Conservation (phyloP, 2,329 filamentous ascomycete species). For the Magnaporthiopsis incrustans region DNA sequence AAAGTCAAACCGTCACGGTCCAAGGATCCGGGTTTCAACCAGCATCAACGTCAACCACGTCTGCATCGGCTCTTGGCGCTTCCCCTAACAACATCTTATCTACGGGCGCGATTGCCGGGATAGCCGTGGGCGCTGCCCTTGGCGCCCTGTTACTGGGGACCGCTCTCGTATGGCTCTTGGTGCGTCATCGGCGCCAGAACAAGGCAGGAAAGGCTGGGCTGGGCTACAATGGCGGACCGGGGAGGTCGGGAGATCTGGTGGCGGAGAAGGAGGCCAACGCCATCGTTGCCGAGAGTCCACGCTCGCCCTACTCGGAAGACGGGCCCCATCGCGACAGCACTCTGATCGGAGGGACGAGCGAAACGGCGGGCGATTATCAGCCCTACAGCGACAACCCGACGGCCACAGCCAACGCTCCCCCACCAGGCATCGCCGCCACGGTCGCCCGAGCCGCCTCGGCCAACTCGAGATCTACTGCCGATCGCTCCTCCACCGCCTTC, state of each 20-base stretch:
- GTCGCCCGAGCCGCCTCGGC: neutral
- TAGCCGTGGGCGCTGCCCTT: conserved; percentile 33
- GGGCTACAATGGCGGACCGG: conserved; percentile 8
- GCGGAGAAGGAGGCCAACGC: conserved; percentile 36
- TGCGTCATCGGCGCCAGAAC: conserved; percentile 30
- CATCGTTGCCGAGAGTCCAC: conserved; percentile 29
- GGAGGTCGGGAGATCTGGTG: conserved; percentile 28
- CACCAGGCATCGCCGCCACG: conserved; percentile 2
- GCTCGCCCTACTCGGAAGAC: conserved; percentile 37
- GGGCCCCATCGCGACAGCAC: conserved; percentile 16
- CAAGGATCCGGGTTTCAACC: too few species aligned
- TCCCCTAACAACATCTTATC: conserved; percentile 21
- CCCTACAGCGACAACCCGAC: conserved; percentile 12
- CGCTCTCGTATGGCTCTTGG: conserved; percentile 32
- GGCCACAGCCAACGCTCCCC: neutral
- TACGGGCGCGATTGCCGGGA: conserved; percentile 37
- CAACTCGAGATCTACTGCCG: neutral
- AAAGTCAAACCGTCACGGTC: too few species aligned
- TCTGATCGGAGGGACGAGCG: conserved; percentile 11
- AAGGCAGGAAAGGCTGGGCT: conserved; percentile 13
- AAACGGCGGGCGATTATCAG: conserved; percentile 8
- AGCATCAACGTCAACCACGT: too few species aligned
- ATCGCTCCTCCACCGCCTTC: neutral
- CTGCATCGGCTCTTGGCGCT: too few species aligned
- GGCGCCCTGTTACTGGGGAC: conserved; percentile 31